Percentiles rank a stretch among this genome's conserved stretches.
Evolutionary conservation across 2,329 filamentous ascomycete species (phyloP).

Genomic region (Aspergillus vadensis): DNA sequence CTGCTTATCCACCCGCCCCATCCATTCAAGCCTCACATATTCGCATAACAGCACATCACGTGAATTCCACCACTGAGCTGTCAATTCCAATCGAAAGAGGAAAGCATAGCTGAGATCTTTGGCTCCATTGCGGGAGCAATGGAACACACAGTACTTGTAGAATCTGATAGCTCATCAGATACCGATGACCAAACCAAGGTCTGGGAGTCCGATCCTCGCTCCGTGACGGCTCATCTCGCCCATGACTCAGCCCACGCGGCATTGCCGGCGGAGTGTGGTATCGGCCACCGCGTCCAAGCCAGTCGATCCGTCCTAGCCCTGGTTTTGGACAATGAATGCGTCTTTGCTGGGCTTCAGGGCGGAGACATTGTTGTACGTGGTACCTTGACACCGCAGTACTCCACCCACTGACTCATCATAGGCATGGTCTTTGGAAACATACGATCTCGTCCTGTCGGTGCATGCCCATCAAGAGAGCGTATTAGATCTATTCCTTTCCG

Average conservation of each 20-base stretch:
- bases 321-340: constrained; percentile 74
- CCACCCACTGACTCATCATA: constrained; percentile 29
- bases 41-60: constrained; percentile 18
- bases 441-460: constrained; percentile 74
- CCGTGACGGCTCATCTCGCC: constrained; percentile 21
- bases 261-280: constrained; percentile 37
- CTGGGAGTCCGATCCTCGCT: constrained; percentile 35
- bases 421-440: constrained; percentile 86
- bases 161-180: constrained; percentile 39
- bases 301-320: constrained; percentile 65
- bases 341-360: constrained; percentile 90
- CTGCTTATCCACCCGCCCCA: background rate
- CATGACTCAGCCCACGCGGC: constrained; percentile 21
- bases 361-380: constrained; percentile 76
- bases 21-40: background rate
- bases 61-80: constrained; percentile 6
- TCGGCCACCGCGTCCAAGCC: constrained; percentile 46
- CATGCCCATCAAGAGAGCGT: constrained; percentile 92
- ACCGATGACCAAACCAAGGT: constrained; percentile 38
- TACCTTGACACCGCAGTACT: background rate
- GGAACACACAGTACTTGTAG: constrained; percentile 33
- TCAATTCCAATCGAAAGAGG: constrained; percentile 10
- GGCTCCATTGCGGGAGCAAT: constrained; percentile 27
- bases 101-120: constrained; percentile 25
- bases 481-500: constrained; percentile 77